These are phyloP conservation scores for Candida argentea DNA, from an alignment of 805 yeast species.

Conservation along the genomic window DNA sequence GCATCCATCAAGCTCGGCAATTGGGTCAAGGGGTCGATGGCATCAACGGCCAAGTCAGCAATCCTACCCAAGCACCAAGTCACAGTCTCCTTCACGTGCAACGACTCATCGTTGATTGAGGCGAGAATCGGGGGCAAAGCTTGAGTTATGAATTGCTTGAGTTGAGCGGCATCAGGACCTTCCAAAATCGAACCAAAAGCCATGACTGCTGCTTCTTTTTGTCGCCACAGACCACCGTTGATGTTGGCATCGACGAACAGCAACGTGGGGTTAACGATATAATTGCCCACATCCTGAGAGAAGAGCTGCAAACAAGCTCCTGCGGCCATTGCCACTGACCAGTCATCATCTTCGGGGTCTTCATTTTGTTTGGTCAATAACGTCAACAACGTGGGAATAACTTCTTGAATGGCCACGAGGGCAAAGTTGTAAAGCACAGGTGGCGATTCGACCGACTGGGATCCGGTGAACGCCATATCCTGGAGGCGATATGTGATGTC, in stretches of 20 bases:
- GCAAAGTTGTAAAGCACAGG: slow-evolving; percentile 71
- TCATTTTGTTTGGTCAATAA: slow-evolving; percentile 84
- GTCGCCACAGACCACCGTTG: slow-evolving; percentile 51
- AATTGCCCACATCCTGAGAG: slow-evolving; percentile 83
- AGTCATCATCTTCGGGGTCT: slow-evolving; percentile 89
- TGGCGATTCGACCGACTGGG: slow-evolving; percentile 25
- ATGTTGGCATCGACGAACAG: slow-evolving; percentile 75
- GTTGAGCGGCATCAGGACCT: slow-evolving; percentile 75
- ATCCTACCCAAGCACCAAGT: slow-evolving; percentile 98
- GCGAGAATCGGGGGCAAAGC: slow-evolving; percentile 73
- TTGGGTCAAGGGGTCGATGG: slow-evolving; percentile 55
- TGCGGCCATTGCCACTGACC: slow-evolving; percentile 98
- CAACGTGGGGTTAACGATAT: slow-evolving; percentile 77
- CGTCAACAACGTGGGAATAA: slow-evolving; percentile 74
- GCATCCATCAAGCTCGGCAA: slow-evolving; percentile 68
- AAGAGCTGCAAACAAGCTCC: slow-evolving; percentile 93
- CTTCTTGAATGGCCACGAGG: slow-evolving; percentile 69
- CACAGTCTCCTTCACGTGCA: slow-evolving; percentile 92
- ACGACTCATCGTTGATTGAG: slow-evolving; percentile 61
- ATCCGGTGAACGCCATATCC: slow-evolving; percentile 37
- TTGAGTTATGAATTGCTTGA: slow-evolving; percentile 60
- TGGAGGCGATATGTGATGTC: slow-evolving; percentile 64
- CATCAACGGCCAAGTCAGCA: slow-evolving; percentile 75
- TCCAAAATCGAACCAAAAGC: slow-evolving; percentile 96
- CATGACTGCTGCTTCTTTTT: slow-evolving; percentile 97